Base-by-base conservation (phyloP, 2,329 filamentous ascomycete species). In the Chaetomiaceae sp. region DNA sequence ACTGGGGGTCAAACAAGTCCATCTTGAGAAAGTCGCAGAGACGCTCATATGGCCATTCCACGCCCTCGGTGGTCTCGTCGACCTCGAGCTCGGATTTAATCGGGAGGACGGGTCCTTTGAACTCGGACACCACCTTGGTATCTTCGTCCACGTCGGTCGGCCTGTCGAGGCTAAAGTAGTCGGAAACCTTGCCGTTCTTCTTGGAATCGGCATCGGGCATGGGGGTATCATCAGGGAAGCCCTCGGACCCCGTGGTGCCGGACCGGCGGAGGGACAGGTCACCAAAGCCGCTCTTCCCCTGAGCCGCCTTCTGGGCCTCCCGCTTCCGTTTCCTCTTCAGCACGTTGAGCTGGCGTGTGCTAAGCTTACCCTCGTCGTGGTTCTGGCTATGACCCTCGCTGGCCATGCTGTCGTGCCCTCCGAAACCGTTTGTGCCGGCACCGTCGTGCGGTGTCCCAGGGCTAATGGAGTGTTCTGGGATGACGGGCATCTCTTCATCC, bases 21-120 rank as follows among this genome's bases (percentile, higher is more conserved):
- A 97, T 78, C 62, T 89, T 92, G 52, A 99, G 79, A 62, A 96
- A 93, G 55, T 97, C 93, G 66, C 90, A 96, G 31, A 99, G 81
- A 47, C 89, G 83, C 63, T 96, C 91, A 62, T 89, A 96, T 0
- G 93, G 93, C 93, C 93, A 99, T 65, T 95, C 89, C 3, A 80
- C 76, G 2, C 90, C 89, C 61, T 92, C 81, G 52, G 87, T 78
- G 58, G 86, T 82, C 13, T 86, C 79, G 51, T 95, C 88, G 2
- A 83, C 77, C 65, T 95, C 84, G 51, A 97, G 79, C 50, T 93
- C 82, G 0, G 92, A 89, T 66, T 96, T 93, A 65, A 96, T 89
- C 2, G 87, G 82, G 9, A 89, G 73, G 3, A 83, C 72, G 2
- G 85, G 79, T 3, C 93, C 95, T 66, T 97, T 97, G 74, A 95